Percentiles rank a stretch among this genome's conserved stretches.
Conservation (phyloP, 768 basidiomycete species). For the Lentinula edodes region DNA sequence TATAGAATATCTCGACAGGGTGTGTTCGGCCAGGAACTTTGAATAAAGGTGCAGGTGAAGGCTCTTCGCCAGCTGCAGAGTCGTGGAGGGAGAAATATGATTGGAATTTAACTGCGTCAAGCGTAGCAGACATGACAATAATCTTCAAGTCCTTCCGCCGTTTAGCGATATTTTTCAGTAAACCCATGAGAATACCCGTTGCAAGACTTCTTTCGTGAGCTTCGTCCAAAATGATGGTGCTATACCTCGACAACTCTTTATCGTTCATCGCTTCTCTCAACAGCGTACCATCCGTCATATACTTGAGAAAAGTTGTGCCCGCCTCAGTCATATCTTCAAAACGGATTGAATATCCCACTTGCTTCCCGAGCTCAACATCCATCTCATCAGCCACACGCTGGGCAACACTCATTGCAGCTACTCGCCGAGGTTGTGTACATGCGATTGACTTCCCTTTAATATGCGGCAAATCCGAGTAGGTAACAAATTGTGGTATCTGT, state of each 20-base stretch:
- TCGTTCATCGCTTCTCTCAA: constrained; percentile 99
- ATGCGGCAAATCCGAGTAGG: constrained; percentile 90
- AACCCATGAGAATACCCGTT: constrained; percentile 97
- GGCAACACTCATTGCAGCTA: constrained; percentile 97
- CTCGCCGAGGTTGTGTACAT: constrained; percentile 94
- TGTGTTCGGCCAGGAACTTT: constrained; percentile 92
- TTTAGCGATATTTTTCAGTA: constrained; percentile 81
- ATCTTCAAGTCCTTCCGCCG: constrained; percentile 88
- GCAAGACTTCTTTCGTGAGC: constrained; percentile 97
- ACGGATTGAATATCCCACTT: constrained; percentile 97
- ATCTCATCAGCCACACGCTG: constrained; percentile 99
- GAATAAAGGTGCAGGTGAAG: constrained; percentile 61
- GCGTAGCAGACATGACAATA: constrained; percentile 97
- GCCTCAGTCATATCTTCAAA: constrained; percentile 95
- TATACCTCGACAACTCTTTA: constrained; percentile 81
- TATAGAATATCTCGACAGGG: constrained; percentile 94
- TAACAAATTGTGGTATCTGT: constrained; percentile 90
- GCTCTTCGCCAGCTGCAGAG: constrained; percentile 22
- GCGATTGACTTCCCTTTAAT: constrained; percentile 87
- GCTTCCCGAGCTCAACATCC: constrained; percentile 92
- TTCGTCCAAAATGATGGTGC: constrained; percentile 97
- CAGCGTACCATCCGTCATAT: constrained; percentile 99
- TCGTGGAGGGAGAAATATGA: constrained; percentile 72
- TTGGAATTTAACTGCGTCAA: constrained; percentile 95
- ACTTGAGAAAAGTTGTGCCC: constrained; percentile 92